phyloP scores from a whole-genome alignment of 228 moss, liverwort and hornwort species.

The Sphagnum fallax region DNA sequence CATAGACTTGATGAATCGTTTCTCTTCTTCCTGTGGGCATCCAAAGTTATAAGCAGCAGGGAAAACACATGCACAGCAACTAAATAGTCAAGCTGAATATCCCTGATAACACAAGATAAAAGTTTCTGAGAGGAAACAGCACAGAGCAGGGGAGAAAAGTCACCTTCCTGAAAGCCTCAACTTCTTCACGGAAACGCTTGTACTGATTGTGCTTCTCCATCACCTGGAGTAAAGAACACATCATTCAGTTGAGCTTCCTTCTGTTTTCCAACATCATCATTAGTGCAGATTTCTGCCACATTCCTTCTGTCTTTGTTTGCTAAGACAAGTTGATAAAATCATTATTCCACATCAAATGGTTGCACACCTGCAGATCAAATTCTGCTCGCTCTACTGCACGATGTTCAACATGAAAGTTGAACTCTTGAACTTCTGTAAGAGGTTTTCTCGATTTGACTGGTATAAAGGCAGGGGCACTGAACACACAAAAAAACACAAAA shows the following conservation, averaged over 20 bases:
- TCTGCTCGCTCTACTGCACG: conserved; percentile 62
- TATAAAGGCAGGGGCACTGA: conserved; percentile 46
- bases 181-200: conserved; percentile 68
- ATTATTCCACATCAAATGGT: neutral
- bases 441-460: conserved; percentile 61
- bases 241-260: too few relatives aligned
- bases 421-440: conserved; percentile 67
- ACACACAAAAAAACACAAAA: neutral
- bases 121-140: too few relatives aligned
- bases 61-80: neutral
- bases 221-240: conserved; percentile 24
- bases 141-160: neutral
- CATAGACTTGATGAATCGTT: conserved; percentile 75
- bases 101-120: too few relatives aligned
- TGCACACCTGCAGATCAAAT: conserved; percentile 63
- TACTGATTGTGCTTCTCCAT: conserved; percentile 79
- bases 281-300: too few relatives aligned
- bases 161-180: conserved; percentile 74
- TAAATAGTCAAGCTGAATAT: neutral
- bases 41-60: neutral
- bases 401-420: conserved; percentile 48
- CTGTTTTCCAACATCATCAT: too few relatives aligned
- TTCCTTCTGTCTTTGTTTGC: too few relatives aligned
- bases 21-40: conserved; percentile 65
- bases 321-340: too few relatives aligned